These are phyloP conservation scores for Bipolaris sorokiniana DNA, from an alignment of 2,329 filamentous ascomycete species.

Conservation along the genomic window DNA sequence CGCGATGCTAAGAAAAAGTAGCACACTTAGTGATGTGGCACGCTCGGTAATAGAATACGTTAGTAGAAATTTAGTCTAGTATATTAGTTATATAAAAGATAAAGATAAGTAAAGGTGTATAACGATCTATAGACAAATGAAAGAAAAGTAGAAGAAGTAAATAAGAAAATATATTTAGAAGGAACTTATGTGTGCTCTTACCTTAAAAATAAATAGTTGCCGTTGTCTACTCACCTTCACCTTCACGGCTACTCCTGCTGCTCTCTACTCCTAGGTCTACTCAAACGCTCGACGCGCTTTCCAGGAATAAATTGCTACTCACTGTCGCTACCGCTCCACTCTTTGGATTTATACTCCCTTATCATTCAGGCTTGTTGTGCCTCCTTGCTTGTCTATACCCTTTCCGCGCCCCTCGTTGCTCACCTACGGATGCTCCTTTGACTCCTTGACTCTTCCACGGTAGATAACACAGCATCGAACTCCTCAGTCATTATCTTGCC, in stretches of 20 bases:
- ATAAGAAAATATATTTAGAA: not conserved
- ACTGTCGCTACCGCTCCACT: slow-evolving; percentile 20
- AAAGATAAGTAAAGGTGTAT: too few species aligned
- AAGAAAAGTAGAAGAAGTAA: too few species aligned
- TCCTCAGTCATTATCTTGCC: slow-evolving; percentile 4
- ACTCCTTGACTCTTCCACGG: slow-evolving; percentile 1
- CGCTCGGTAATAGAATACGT: too few species aligned
- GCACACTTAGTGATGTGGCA: too few species aligned
- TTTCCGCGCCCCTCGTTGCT: slow-evolving; percentile 5
- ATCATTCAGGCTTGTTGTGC: slow-evolving; percentile 13
- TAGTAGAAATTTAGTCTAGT: too few species aligned
- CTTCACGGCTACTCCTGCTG: slow-evolving; percentile 21
- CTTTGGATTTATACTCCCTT: slow-evolving; percentile 25
- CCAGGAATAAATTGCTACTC: slow-evolving; percentile 17
- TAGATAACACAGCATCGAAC: slow-evolving; percentile 11
- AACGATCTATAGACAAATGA: too few species aligned
- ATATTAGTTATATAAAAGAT: too few species aligned
- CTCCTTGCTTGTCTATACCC: not conserved
- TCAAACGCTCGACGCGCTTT: slow-evolving; percentile 25
- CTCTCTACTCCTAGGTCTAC: slow-evolving; percentile 18
- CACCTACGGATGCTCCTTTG: slow-evolving; percentile 1
- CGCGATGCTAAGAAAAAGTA: too few species aligned
- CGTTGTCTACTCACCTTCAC: slow-evolving; percentile 15
- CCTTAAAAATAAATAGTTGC: not conserved
- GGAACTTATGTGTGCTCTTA: not conserved